Evolutionary conservation across 2,329 filamentous ascomycete species (phyloP).

Genomic region (Colletotrichum tropicicola): DNA sequence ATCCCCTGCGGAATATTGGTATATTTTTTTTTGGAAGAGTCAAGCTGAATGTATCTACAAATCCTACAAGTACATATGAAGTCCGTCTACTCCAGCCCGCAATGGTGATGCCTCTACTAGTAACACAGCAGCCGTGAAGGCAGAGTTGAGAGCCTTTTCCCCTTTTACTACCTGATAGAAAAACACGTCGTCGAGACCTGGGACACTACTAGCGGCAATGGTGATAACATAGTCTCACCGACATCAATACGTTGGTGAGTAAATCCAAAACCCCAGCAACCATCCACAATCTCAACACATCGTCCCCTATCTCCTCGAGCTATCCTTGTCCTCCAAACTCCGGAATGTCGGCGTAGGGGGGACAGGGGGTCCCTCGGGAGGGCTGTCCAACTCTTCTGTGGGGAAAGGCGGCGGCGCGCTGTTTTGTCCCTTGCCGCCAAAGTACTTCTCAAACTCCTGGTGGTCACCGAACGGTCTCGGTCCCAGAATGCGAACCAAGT

Average conservation of each 20-base stretch:
- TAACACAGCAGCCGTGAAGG: slow-evolving; percentile 21
- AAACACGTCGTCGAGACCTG: neutral
- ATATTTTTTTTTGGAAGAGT: neutral
- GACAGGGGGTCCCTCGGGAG: slow-evolving; percentile 41
- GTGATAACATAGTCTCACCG: neutral
- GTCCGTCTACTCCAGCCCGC: slow-evolving; percentile 25
- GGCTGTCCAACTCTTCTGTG: slow-evolving; percentile 51
- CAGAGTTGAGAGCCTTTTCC: slow-evolving; percentile 27
- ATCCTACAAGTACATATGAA: slow-evolving; percentile 28
- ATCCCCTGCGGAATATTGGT: neutral
- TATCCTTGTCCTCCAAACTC: slow-evolving; percentile 16
- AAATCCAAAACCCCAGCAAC: neutral
- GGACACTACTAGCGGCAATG: neutral
- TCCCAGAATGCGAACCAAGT: slow-evolving; percentile 89
- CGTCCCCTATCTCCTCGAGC: slow-evolving; percentile 36
- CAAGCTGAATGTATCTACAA: slow-evolving; percentile 26
- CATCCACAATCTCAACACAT: too few species aligned
- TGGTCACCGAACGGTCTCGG: slow-evolving; percentile 84
- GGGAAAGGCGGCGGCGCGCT: slow-evolving; percentile 67
- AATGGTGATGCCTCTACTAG: slow-evolving; percentile 23
- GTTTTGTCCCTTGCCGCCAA: slow-evolving; percentile 65
- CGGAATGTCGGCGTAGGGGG: slow-evolving; percentile 41
- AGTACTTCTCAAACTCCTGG: slow-evolving; percentile 95
- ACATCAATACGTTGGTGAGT: neutral
- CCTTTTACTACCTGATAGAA: neutral